phyloP scores from a whole-genome alignment of 768 basidiomycete genomes.

The Grammothele lineata region DNA sequence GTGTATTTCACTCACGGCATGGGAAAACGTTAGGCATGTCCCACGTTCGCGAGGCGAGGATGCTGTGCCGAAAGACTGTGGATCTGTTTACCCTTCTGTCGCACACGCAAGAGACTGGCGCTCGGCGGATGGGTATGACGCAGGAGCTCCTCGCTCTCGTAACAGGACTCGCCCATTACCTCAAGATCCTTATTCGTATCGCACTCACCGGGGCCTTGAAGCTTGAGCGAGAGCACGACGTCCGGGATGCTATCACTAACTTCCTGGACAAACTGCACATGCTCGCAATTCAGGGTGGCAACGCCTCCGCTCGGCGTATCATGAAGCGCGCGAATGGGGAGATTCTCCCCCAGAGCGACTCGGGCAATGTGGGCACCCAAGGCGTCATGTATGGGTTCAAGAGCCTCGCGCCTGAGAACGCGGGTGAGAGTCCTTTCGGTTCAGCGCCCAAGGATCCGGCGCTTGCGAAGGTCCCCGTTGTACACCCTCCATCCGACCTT shows the following conservation, averaged over 20 bases:
- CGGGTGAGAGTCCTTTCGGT: constrained; percentile 81
- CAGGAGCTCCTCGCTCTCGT: constrained; percentile 96
- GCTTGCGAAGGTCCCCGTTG: constrained; percentile 50
- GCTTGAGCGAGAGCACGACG: constrained; percentile 85
- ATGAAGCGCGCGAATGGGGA: constrained; percentile 76
- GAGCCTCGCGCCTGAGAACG: constrained; percentile 86
- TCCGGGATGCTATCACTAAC: constrained; percentile 77
- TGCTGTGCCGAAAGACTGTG: constrained; percentile 98
- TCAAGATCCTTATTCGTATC: constrained; percentile 98
- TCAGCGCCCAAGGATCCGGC: constrained; percentile 40
- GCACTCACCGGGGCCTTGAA: constrained; percentile 94
- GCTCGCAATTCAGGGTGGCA: constrained; percentile 81
- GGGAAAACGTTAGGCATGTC: constrained; percentile 87
- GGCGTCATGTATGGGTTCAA: constrained; percentile 91
- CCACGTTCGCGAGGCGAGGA: constrained; percentile 95
- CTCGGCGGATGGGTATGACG: constrained; percentile 91
- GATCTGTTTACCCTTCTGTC: constrained; percentile 96
- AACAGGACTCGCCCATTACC: constrained; percentile 97
- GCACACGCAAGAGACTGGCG: constrained; percentile 90
- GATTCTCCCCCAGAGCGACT: constrained; percentile 30
- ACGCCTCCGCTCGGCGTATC: constrained; percentile 70
- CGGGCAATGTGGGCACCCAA: constrained; percentile 70
- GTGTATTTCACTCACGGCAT: not conserved
- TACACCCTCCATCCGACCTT: constrained; percentile 80
- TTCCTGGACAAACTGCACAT: constrained; percentile 93